Evolutionary conservation across 192 early-diverging fungal species (phyloP).

Genomic region (Coemansia guatemalensis): DNA sequence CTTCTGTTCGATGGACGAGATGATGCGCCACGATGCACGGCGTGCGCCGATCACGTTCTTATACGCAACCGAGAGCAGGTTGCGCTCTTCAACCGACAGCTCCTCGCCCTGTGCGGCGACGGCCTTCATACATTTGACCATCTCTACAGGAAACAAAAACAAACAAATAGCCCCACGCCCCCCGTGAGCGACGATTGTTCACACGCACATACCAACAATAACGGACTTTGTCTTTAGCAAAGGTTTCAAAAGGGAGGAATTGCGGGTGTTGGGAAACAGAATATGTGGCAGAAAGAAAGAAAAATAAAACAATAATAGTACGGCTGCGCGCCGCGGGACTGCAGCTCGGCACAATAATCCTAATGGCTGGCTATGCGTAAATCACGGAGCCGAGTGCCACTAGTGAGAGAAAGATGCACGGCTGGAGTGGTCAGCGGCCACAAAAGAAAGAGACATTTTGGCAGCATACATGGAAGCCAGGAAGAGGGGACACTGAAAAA

Average conservation of each 20-base stretch:
- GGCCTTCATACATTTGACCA: slow-evolving; percentile 75
- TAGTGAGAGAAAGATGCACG: not conserved
- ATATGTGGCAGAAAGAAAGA: not conserved
- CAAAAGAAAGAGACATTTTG: not conserved
- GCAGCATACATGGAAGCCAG: not conserved
- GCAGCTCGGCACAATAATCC: not conserved
- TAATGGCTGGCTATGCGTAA: not conserved
- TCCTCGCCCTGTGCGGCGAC: slow-evolving; percentile 62
- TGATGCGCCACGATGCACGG: slow-evolving; percentile 96
- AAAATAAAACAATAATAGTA: not conserved
- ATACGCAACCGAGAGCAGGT: slow-evolving; percentile 96
- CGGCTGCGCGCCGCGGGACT: not conserved
- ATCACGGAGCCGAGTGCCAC: not conserved
- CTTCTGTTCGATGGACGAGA: slow-evolving; percentile 96
- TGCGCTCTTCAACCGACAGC: slow-evolving; percentile 96
- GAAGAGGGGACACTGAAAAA: not conserved
- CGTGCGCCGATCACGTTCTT: slow-evolving; percentile 98
- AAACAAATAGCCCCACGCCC: slow-evolving; percentile 3
- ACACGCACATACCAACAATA: not conserved
- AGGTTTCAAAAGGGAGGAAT: not conserved
- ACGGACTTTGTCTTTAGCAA: not conserved
- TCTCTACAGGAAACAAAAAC: slow-evolving; percentile 73
- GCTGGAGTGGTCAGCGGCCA: not conserved
- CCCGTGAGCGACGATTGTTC: not conserved
- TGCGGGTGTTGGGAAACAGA: not conserved